Percentiles rank a stretch among this genome's conserved stretches.
Evolutionary conservation across 2,329 filamentous ascomycete species (phyloP).

Genomic region (Elsinoe perseae): DNA sequence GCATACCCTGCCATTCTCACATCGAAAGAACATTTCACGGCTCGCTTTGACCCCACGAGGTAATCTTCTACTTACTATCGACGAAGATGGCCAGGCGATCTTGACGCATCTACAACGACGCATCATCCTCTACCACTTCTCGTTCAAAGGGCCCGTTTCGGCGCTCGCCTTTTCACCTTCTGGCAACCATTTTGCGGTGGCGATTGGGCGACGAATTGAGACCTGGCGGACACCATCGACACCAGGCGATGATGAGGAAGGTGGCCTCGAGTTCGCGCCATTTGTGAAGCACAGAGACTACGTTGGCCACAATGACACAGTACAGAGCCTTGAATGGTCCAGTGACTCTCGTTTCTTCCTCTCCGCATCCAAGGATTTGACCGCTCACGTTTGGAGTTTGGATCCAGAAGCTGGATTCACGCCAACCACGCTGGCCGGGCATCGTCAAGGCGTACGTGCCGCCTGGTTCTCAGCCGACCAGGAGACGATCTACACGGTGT

Average conservation of each 20-base stretch:
- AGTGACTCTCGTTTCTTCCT: slow-evolving; percentile 93
- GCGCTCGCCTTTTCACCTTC: slow-evolving; percentile 86
- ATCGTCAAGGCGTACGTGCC: slow-evolving; percentile 81
- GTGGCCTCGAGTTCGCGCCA: slow-evolving; percentile 87
- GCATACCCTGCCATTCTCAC: slow-evolving; percentile 77
- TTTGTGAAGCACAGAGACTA: slow-evolving; percentile 85
- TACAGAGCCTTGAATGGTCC: slow-evolving; percentile 88
- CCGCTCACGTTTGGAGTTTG: slow-evolving; percentile 89
- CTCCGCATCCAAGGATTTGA: slow-evolving; percentile 84
- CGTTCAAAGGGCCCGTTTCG: slow-evolving; percentile 77
- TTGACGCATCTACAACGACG: slow-evolving; percentile 82
- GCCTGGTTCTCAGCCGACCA: slow-evolving; percentile 96
- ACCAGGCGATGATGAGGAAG: slow-evolving; percentile 61
- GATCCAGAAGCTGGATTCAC: slow-evolving; percentile 79
- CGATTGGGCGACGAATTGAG: slow-evolving; percentile 77
- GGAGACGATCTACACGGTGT: slow-evolving; percentile 91
- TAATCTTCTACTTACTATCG: slow-evolving; percentile 85
- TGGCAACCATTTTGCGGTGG: slow-evolving; percentile 83
- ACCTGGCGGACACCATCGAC: slow-evolving; percentile 94
- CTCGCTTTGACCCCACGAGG: slow-evolving; percentile 83
- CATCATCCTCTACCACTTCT: slow-evolving; percentile 86
- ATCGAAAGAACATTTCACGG: slow-evolving; percentile 85
- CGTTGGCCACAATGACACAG: slow-evolving; percentile 78
- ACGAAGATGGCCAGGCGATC: slow-evolving; percentile 90
- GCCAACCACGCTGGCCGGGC: slow-evolving; percentile 82